These are phyloP conservation scores for Karstenula rhodostoma DNA, from an alignment of 2,329 filamentous ascomycete genomes.

Conservation along the genomic window DNA sequence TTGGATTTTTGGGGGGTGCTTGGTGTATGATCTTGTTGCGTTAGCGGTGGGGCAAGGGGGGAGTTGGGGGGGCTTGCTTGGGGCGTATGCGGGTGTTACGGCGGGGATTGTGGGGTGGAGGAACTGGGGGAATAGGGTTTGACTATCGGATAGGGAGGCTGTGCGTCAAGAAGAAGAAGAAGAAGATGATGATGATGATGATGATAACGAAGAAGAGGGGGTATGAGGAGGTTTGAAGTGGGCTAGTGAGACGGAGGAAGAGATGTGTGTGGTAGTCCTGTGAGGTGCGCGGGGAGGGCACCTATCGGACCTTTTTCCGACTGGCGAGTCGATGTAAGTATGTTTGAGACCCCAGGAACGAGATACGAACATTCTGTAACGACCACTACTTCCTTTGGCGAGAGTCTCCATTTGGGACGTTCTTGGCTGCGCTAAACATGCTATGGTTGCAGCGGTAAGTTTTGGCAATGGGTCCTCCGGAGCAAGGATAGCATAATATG, in stretches of 20 bases:
- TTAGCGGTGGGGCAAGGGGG: slow-evolving; percentile 62
- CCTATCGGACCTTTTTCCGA: background rate
- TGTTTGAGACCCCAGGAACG: background rate
- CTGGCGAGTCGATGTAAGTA: background rate
- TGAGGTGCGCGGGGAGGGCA: too few species aligned
- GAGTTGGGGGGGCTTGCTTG: slow-evolving; percentile 61
- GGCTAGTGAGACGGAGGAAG: background rate
- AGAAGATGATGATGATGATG: background rate
- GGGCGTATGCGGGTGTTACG: slow-evolving; percentile 59
- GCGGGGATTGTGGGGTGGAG: slow-evolving; percentile 62
- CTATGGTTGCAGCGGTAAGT: too few species aligned
- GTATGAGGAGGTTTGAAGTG: background rate
- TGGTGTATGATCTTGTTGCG: slow-evolving; percentile 66
- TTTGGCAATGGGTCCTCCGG: too few species aligned
- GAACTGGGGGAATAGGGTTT: slow-evolving; percentile 50
- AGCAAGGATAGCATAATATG: too few species aligned
- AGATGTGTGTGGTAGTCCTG: too few species aligned
- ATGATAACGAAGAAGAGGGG: background rate
- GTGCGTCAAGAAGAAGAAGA: background rate
- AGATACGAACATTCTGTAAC: background rate
- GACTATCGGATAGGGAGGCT: background rate
- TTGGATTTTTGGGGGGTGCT: slow-evolving; percentile 67
- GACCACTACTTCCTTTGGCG: background rate
- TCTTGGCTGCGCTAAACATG: background rate
- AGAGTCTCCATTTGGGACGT: background rate